These are phyloP conservation scores for Coniochaeta sp. DNA, from an alignment of 2,329 filamentous ascomycete genomes.

Conservation along the genomic window DNA sequence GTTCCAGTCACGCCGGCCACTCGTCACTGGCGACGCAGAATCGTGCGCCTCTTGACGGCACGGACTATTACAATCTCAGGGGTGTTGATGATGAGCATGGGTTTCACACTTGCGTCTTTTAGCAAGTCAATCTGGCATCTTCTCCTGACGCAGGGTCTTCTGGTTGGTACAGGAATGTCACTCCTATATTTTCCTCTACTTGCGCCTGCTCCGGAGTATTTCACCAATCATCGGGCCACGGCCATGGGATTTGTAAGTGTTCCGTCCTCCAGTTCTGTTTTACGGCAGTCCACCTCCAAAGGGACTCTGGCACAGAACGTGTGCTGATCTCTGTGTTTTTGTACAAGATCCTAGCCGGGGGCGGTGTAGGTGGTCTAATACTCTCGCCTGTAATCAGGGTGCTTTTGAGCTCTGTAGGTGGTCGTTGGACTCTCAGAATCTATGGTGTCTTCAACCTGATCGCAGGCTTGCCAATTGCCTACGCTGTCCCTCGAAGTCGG, in stretches of 20 bases:
- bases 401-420: conserved; percentile 32
- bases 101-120: conserved; percentile 33
- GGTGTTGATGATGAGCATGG: conserved; percentile 30
- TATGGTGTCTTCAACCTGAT: conserved; percentile 28
- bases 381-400: conserved; percentile 30
- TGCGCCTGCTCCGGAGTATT: conserved; percentile 40
- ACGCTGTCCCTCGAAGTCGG: conserved; percentile 29
- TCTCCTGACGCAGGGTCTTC: conserved; percentile 32
- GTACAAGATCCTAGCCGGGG: conserved; percentile 27
- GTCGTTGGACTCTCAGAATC: conserved; percentile 33
- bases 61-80: conserved; percentile 31
- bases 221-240: conserved; percentile 34
- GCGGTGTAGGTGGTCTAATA: conserved; percentile 32
- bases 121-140: conserved; percentile 29
- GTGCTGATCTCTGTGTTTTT: conserved; percentile 1
- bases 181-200: conserved; percentile 35
- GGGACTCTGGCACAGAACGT: background rate
- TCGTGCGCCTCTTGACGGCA: conserved; percentile 18
- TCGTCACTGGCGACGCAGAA: conserved; percentile 13
- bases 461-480: conserved; percentile 29
- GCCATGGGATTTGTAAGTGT: conserved; percentile 33
- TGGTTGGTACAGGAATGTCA: conserved; percentile 34
- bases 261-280: background rate
- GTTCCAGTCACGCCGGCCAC: conserved; percentile 9
- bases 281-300: too few species aligned